phyloP scores from a whole-genome alignment of 1,284 basidiomycete species.

The Schizophyllum amplum region DNA sequence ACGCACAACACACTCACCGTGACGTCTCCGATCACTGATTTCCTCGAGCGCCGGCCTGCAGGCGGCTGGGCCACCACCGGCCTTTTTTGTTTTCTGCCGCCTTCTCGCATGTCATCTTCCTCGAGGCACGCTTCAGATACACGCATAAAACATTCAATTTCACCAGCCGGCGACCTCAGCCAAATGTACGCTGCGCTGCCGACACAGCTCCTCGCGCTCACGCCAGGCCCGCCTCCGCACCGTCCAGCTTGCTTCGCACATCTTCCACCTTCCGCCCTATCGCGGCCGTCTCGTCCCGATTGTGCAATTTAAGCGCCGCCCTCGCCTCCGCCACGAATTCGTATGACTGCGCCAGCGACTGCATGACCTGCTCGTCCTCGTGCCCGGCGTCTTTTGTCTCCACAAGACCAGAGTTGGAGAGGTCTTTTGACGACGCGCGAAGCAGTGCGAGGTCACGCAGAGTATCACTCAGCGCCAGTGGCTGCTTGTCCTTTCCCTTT shows the following conservation, averaged over 20 bases:
- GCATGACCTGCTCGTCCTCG: constrained; percentile 20
- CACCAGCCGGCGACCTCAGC: no score
- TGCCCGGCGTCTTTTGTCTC: constrained; percentile 7
- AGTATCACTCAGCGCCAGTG: constrained; percentile 50
- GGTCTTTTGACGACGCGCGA: constrained; percentile 49
- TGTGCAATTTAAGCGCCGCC: constrained; percentile 42
- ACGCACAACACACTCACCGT: constrained; percentile 10
- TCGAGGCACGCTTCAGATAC: no score
- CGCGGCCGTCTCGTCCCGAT: constrained; percentile 40
- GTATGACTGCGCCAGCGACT: constrained; percentile 42
- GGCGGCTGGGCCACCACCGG: no score
- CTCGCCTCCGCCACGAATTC: constrained; percentile 47
- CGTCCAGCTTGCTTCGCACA: constrained; percentile 41
- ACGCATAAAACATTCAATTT: no score
- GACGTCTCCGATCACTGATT: no score
- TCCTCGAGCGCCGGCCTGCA: no score
- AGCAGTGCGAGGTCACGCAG: constrained; percentile 68
- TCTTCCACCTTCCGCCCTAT: constrained; percentile 45
- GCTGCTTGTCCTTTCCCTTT: constrained; percentile 24
- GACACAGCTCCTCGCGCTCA: no score
- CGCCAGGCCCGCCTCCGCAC: constrained; percentile 36
- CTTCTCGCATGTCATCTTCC: no score
- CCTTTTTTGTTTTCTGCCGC: no score
- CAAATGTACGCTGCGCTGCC: no score
- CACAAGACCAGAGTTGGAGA: constrained; percentile 31